phyloP scores from a whole-genome alignment of 192 early-diverging fungal species.

The Entomortierella beljakovae region DNA sequence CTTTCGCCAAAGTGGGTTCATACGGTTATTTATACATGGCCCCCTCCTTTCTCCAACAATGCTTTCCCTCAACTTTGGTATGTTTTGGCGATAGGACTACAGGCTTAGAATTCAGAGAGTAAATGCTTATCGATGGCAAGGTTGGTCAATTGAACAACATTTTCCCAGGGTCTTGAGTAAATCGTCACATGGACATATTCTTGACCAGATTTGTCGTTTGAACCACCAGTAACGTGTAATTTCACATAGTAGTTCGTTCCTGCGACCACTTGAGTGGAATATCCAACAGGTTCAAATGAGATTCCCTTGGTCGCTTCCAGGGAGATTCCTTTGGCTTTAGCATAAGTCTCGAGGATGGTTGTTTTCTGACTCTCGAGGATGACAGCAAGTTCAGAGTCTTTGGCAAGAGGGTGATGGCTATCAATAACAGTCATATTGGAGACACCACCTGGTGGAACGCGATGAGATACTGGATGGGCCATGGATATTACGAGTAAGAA shows the following conservation, averaged over 20 bases:
- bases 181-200: constrained; percentile 35
- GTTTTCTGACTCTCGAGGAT: constrained; percentile 1
- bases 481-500: background rate
- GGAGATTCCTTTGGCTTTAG: background rate
- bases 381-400: constrained; percentile 9
- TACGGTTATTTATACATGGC: too few relatives aligned
- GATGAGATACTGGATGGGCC: background rate
- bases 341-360: constrained; percentile 7
- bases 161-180: constrained; percentile 19
- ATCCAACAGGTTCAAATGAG: constrained; percentile 14
- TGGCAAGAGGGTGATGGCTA: constrained; percentile 11
- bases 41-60: too few relatives aligned
- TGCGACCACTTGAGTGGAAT: constrained; percentile 30
- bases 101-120: too few relatives aligned
- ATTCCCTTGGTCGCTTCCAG: background rate
- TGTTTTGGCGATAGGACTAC: too few relatives aligned
- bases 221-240: too few relatives aligned
- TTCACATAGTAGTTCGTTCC: constrained; percentile 39
- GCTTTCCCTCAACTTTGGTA: too few relatives aligned
- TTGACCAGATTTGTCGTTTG: background rate
- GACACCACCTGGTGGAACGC: constrained; percentile 15
- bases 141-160: constrained; percentile 1
- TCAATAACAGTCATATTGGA: background rate
- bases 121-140: constrained; percentile 12
- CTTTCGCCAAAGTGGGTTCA: too few relatives aligned